These are phyloP conservation scores for Rubus idaeus DNA, from an alignment of 306 rosid species.

Conservation along the genomic window DNA sequence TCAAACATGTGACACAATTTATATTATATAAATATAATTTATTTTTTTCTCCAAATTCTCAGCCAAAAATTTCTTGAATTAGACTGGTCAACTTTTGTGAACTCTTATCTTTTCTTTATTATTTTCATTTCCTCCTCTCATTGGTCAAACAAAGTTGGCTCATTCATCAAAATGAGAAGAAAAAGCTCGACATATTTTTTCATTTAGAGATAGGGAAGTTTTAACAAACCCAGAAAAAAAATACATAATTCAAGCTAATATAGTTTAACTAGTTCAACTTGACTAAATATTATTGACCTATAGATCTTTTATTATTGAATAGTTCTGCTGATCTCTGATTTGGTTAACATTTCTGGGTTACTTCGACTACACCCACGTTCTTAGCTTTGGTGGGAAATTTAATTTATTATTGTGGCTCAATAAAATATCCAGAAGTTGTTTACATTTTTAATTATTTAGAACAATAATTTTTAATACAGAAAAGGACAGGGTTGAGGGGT, in stretches of 20 bases:
- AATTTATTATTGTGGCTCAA: not conserved
- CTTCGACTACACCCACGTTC: not conserved
- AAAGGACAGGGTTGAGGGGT: not conserved
- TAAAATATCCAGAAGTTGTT: not conserved
- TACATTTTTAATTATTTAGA: not conserved
- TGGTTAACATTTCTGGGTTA: not conserved
- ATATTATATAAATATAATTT: not conserved
- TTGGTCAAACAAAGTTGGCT: slow-evolving; percentile 1
- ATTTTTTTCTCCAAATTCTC: not conserved
- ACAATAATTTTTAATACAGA: not conserved
- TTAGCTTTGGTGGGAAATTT: not conserved
- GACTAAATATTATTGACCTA: not conserved
- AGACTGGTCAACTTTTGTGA: slow-evolving; percentile 4
- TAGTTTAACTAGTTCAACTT: not conserved
- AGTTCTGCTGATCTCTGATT: not conserved
- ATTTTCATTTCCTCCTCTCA: not conserved
- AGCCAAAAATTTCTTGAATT: not conserved
- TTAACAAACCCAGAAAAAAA: not conserved
- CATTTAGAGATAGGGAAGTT: not conserved
- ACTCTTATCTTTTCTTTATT: not conserved
- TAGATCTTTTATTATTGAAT: not conserved
- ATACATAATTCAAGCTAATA: not conserved
- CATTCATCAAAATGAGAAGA: not conserved
- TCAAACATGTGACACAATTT: not conserved
- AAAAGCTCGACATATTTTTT: not conserved